Evolutionary conservation across 108 stramenopile genomes (phyloP), one percentile per base, ranked within the genome.

Genomic region (Cyclotella baltica): DNA sequence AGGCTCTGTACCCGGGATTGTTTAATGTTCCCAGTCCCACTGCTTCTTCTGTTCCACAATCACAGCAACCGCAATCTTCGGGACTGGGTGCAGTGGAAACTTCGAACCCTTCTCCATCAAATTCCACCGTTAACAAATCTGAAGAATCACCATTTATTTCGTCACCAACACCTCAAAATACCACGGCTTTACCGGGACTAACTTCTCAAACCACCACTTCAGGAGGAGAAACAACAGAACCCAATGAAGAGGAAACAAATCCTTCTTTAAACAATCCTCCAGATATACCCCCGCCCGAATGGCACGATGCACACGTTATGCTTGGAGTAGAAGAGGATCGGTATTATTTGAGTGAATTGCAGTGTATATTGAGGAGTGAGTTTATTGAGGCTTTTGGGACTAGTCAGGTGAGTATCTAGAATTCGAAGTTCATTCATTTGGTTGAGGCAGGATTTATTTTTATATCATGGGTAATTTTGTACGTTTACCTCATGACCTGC

Each of bases 321-420:
- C 66, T 96, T 62, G 94, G 92, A 28, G 61, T 93, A 37, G 75
- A 77, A 31, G 94, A 93, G 29, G 94, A 96, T 70, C 90, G 89
- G 70, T 93, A 89, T 77, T 96, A 91, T 89, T 65, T 96, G 64
- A 90, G 89, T 16, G 94, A 96, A 59, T 72, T 96, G 59, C 94
- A 96, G 62, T 91, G 91, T 22, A 86, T 89, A 48, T 81, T 96
- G 68, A 84, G 94, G 64, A 76, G 83, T 10, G 86, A 93, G 36
- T 93, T 96, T 80, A 88, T 90, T 15, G 94, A 96, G 62, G 86
- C 88, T 15, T 96, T 96, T 83, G 90, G 90, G 3, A 91, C 92
- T 0, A 91, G 88, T 15, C 52, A 83, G 83, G 80, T 81, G 35
- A 73, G 73, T 59, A 16, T 43, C 40, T n/a, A n/a, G n/a, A n/a